Evolutionary conservation across 2,329 filamentous ascomycete genomes (phyloP).

Genomic region (Emmonsiellopsis sp.): DNA sequence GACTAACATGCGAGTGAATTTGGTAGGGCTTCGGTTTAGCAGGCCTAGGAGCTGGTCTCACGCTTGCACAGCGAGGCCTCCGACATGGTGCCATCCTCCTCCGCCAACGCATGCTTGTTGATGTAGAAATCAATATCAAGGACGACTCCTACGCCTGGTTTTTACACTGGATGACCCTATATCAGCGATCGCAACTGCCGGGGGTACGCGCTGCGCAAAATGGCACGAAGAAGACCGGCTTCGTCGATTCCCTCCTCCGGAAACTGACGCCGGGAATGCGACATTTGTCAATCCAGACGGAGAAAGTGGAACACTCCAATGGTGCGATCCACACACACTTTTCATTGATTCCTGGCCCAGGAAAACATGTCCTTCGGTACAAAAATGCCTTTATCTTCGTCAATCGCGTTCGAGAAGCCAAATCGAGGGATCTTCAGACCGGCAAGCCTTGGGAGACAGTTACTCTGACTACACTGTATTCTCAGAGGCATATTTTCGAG

Average conservation of each 20-base stretch:
- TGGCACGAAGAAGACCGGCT: constrained; percentile 45
- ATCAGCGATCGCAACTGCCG: constrained; percentile 56
- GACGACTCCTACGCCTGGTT: constrained; percentile 94
- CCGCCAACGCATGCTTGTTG: constrained; percentile 78
- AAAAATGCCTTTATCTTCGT: constrained; percentile 81
- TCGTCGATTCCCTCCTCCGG: constrained; percentile 46
- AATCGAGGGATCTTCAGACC: constrained; percentile 66
- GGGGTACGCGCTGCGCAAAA: constrained; percentile 32
- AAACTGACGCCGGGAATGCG: constrained; percentile 53
- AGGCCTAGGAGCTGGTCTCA: constrained; percentile 71
- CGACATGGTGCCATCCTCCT: constrained; percentile 65
- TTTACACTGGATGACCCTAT: constrained; percentile 84
- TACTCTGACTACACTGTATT: constrained; percentile 83
- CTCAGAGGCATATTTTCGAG: constrained; percentile 81
- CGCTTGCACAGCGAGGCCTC: constrained; percentile 69
- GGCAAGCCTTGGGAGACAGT: constrained; percentile 92
- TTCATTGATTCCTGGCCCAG: constrained; percentile 82
- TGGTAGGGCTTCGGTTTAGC: constrained; percentile 75
- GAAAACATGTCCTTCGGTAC: constrained; percentile 79
- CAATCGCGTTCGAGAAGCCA: constrained; percentile 74
- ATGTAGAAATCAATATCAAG: constrained; percentile 90
- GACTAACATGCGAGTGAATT: constrained; percentile 1
- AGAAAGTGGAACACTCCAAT: constrained; percentile 52
- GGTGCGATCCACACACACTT: constrained; percentile 72
- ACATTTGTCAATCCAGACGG: constrained; percentile 57